These are phyloP conservation scores for Emergomyces orientalis DNA, from an alignment of 2,329 filamentous ascomycete genomes.

Conservation along the genomic window DNA sequence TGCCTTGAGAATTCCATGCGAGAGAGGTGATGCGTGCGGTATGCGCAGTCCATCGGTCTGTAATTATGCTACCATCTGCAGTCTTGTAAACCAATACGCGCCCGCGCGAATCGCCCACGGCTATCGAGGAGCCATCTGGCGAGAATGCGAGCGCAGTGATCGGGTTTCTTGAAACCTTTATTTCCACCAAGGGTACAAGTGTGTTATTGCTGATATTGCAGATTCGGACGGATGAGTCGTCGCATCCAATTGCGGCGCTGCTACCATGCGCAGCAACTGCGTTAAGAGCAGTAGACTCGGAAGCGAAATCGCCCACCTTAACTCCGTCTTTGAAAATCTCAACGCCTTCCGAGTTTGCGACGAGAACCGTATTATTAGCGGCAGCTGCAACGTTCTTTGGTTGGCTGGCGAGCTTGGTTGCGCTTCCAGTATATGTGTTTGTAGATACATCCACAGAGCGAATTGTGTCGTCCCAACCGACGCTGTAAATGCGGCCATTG, in stretches of 20 bases:
- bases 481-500: slow-evolving; percentile 61
- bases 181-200: slow-evolving; percentile 49
- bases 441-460: slow-evolving; percentile 66
- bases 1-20: slow-evolving; percentile 68
- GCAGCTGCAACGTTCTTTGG: slow-evolving; percentile 62
- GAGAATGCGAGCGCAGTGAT: slow-evolving; percentile 82
- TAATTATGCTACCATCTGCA: slow-evolving; percentile 59
- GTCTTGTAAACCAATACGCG: slow-evolving; percentile 78
- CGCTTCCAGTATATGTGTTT: slow-evolving; percentile 63
- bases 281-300: slow-evolving; percentile 57
- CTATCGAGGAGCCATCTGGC: slow-evolving; percentile 63
- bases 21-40: slow-evolving; percentile 58
- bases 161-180: slow-evolving; percentile 59
- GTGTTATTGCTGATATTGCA: slow-evolving; percentile 55
- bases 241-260: slow-evolving; percentile 65
- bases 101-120: slow-evolving; percentile 71
- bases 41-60: slow-evolving; percentile 68
- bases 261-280: slow-evolving; percentile 57
- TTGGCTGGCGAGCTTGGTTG: slow-evolving; percentile 62
- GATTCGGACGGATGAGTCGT: slow-evolving; percentile 65
- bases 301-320: slow-evolving; percentile 51
- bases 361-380: slow-evolving; percentile 43
- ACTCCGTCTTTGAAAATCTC: slow-evolving; percentile 50
- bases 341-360: slow-evolving; percentile 52
- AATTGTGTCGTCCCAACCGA: slow-evolving; percentile 89